Evolutionary conservation across 164 flowering plant genomes (phyloP).

Genomic region (Chimonanthus salicifolius): DNA sequence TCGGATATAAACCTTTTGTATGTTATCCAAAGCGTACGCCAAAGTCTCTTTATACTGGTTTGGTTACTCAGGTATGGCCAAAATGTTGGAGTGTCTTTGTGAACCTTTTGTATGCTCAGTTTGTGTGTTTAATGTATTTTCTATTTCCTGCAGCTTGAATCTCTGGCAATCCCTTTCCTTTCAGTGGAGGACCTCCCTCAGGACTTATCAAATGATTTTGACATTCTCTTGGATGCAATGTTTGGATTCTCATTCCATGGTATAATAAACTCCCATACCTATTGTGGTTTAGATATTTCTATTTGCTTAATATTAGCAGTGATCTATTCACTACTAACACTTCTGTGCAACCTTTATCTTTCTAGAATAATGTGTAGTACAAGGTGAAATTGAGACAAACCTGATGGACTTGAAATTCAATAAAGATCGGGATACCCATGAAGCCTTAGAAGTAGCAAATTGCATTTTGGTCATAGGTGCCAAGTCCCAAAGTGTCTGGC

Average conservation of each 20-base stretch:
- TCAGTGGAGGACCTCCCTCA: constrained; percentile 68
- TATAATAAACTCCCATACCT: constrained; percentile 17
- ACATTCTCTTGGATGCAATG: constrained; percentile 82
- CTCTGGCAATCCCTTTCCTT: constrained; percentile 74
- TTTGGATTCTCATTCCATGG: constrained; percentile 98
- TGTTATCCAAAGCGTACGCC: constrained; percentile 89
- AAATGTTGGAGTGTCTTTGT: neutral
- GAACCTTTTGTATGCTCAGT: neutral
- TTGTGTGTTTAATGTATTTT: constrained; percentile 13
- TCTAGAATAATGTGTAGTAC: neutral
- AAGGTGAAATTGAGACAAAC: neutral
- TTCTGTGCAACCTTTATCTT: neutral
- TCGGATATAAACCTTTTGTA: constrained; percentile 75
- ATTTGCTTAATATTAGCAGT: neutral
- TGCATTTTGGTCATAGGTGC: neutral
- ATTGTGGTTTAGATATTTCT: neutral
- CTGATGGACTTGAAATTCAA: neutral
- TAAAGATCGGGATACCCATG: neutral
- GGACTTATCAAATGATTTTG: constrained; percentile 77
- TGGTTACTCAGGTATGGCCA: constrained; percentile 76
- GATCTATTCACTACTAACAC: no score
- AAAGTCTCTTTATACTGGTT: constrained; percentile 74
- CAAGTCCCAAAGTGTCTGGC: neutral
- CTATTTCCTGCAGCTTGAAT: constrained; percentile 68
- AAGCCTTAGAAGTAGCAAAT: neutral